Evolutionary conservation across 768 basidiomycete species (phyloP), one percentile per base, ranked within the genome.

Genomic region (Lentinula edodes): DNA sequence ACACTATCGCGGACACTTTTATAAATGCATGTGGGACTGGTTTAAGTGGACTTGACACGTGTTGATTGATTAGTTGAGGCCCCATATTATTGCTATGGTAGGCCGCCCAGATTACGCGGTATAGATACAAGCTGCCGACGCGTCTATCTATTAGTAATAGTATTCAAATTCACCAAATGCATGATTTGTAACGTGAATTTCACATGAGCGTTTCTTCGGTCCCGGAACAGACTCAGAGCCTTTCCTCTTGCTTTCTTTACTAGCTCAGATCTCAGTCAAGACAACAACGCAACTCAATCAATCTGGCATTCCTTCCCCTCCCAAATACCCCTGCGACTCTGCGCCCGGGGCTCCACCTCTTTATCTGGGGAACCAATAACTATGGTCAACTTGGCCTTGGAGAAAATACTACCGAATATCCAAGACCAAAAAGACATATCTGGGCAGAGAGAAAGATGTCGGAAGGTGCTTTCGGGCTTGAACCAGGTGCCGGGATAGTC

Each of bases 341-440:
- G 52, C 82, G 86, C 52, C 93, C 93, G 18, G 79, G 87, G 39
- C 81, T 84, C 16, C 80, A 87, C 42, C 79, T 95, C 15, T 95
- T 95, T 65, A 87, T 83, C 7, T 98, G 91, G 84, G 96, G 96
- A 5, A 86, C 89, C 6, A 95, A 93, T 36, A 94, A 95, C 73
- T 93, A 93, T 75, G 95, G 94, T 39, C 95, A 98, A 34, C 84
- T 95, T 78, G 96, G 95, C 45, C 84, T 85, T 5, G 39, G 39
- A 41, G 83, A 86, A 63, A 69, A 76, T 57, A 76, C 93, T 34
- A 85, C 78, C 60, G 93, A 95, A 72, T 80, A 89, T 60, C 73
- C 80, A 57, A 88, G 87, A 64, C 95, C 94, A 7, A 87, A 82
- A 68, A 82, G 86, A 61, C 94, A 91, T 70, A 63, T 72, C 0